A percentile compares a stretch with the other conserved stretches of the same genome.
These are phyloP conservation scores for Lichtheimia corymbifera DNA, from an alignment of 371 early-diverging fungal species.

Conservation along the genomic window DNA sequence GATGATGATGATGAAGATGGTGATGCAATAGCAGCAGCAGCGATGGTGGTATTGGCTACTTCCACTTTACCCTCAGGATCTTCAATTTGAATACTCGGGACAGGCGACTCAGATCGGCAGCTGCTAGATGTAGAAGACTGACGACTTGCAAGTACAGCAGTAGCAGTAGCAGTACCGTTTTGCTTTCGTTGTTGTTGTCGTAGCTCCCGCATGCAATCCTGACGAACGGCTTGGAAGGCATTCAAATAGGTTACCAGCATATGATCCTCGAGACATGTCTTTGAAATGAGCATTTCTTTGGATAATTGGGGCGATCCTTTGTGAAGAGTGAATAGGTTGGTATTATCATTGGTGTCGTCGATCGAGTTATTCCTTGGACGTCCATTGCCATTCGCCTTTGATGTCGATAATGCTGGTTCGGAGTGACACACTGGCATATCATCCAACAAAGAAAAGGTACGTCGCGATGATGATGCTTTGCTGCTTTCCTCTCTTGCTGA, in stretches of 20 bases:
- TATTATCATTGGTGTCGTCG: too few relatives aligned
- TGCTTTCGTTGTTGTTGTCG: not conserved
- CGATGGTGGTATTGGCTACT: not conserved
- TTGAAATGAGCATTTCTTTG: constrained; percentile 44
- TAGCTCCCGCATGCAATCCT: constrained; percentile 39
- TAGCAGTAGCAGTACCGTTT: not conserved
- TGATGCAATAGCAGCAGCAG: constrained; percentile 1
- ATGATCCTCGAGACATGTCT: constrained; percentile 52
- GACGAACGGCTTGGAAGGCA: constrained; percentile 42
- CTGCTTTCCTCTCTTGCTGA: not conserved
- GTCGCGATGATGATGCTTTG: not conserved
- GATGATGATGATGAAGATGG: too few relatives aligned
- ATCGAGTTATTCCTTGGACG: not conserved
- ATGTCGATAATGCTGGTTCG: constrained; percentile 2
- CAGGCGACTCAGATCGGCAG: not conserved
- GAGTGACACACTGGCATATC: constrained; percentile 9
- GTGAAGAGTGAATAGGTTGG: constrained; percentile 35
- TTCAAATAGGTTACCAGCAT: constrained; percentile 51
- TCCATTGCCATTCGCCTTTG: not conserved
- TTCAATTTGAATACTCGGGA: constrained; percentile 18
- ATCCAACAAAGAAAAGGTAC: not conserved
- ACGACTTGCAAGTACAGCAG: not conserved
- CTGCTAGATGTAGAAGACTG: not conserved
- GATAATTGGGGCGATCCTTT: constrained; percentile 34
- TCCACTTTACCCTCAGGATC: constrained; percentile 19